Evolutionary conservation across 495 filamentous ascomycete species (phyloP).

Genomic region (Aspergillus cristatus): DNA sequence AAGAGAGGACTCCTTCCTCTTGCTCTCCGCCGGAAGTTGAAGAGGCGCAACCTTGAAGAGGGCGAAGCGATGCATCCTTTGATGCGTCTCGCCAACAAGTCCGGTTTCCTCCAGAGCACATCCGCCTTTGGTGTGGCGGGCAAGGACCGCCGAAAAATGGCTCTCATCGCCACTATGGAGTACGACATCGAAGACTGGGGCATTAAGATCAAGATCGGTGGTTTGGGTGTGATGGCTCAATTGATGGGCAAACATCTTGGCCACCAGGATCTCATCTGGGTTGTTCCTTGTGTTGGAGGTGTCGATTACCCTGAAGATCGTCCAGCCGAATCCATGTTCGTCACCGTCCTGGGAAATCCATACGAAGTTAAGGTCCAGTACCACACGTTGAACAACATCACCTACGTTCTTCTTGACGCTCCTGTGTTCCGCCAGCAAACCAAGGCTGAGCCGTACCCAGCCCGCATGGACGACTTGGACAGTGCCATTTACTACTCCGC

Average conservation of each 20-base stretch:
- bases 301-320: conserved; percentile 56
- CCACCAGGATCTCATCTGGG: conserved; percentile 64
- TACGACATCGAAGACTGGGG: conserved; percentile 65
- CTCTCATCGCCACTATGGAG: conserved; percentile 64
- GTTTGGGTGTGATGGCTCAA: conserved; percentile 60
- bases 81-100: conserved; percentile 29
- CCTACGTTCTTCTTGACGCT: conserved; percentile 61
- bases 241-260: conserved; percentile 62
- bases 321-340: conserved; percentile 51
- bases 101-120: conserved; percentile 36
- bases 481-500: conserved; percentile 65
- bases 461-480: conserved; percentile 67
- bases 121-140: conserved; percentile 37
- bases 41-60: conserved; percentile 7
- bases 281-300: conserved; percentile 66
- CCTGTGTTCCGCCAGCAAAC: conserved; percentile 64
- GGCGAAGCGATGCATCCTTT: conserved; percentile 22
- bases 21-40: conserved; percentile 22
- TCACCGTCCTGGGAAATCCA: conserved; percentile 54
- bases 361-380: conserved; percentile 61
- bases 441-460: conserved; percentile 56
- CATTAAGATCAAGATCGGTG: conserved; percentile 68
- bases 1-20: conserved; percentile 36
- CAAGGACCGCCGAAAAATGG: conserved; percentile 38
- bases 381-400: conserved; percentile 57